Percentiles rank a stretch among this genome's conserved stretches.
phyloP scores from a whole-genome alignment of 2,329 filamentous ascomycete species.

The Gnomoniopsis sp. region DNA sequence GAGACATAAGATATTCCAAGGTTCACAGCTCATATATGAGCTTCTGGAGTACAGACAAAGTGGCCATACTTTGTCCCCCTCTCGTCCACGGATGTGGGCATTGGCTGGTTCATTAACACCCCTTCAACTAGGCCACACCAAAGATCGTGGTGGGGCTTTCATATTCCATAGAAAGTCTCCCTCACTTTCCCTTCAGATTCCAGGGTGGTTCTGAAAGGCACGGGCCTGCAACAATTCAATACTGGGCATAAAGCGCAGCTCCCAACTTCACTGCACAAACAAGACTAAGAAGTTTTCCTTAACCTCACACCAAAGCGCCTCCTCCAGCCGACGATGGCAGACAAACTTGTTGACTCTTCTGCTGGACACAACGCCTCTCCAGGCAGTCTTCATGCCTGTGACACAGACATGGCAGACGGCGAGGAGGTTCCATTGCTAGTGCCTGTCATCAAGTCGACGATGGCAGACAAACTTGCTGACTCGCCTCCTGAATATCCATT shows the following conservation, averaged over 20 bases:
- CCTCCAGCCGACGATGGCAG: not conserved
- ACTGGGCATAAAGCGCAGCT: not conserved
- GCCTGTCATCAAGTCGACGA: not conserved
- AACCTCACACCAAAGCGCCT: not conserved
- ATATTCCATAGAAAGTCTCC: too few relatives aligned
- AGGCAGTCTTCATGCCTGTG: not conserved
- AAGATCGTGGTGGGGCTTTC: too few relatives aligned
- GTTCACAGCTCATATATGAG: too few relatives aligned
- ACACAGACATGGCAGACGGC: not conserved
- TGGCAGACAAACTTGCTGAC: not conserved
- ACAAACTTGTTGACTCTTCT: not conserved
- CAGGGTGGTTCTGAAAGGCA: too few relatives aligned
- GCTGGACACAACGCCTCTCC: not conserved
- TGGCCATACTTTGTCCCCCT: too few relatives aligned
- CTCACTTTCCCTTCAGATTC: too few relatives aligned
- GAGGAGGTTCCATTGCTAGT: not conserved
- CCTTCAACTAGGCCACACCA: too few relatives aligned
- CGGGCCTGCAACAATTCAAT: too few relatives aligned
- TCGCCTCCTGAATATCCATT: not conserved
- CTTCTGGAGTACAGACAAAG: too few relatives aligned
- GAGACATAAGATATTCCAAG: too few relatives aligned
- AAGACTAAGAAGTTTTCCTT: not conserved
- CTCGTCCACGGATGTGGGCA: too few relatives aligned
- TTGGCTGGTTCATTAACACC: too few relatives aligned
- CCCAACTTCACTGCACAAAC: not conserved